Evolutionary conservation across 2,329 filamentous ascomycete species (phyloP), one percentile per base, ranked within the genome.

Genomic region (Tothia fuscella): DNA sequence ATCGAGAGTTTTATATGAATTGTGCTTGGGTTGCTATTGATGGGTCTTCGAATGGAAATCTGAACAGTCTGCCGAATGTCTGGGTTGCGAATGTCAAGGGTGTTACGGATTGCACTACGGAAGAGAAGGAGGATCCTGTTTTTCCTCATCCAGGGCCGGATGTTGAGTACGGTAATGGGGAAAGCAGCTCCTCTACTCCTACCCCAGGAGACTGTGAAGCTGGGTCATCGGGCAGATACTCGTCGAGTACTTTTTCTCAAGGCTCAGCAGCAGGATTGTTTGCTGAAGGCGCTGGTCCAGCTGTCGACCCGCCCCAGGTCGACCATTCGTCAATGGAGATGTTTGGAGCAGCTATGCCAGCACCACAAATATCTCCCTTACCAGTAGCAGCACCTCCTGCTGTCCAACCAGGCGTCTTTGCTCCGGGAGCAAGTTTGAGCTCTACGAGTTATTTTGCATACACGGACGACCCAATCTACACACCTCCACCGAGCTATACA

Each of bases 1-100:
- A 94, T 66, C 79, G 88, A 1, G 91, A 96, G 58, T 86, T 94
- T 71, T 95, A 96, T 71, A 93, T 93, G 87, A 91, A 94, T 71
- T 98, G 89, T 51, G 85, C 82, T 2, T 39, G 17, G 9, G 41
- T 43, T 0, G 76, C 83, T 0, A 60, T 93, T 37, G 72, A 68
- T 0, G 69, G 96, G 19, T 75, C 74, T 63, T 60, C 3, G 62
- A 63, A 17, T 58, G 72, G 66, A 2, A 73, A 73, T 49, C 70
- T 78, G 45, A 56, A 74, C 30, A 58, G 63, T 0, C 78, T 93
- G 13, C 85, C 86, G 0, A 67, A 78, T 44, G 80, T 93, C 74
- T 80, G 87, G 41, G 69, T 79, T 1, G 80, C 82, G 51, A 91
- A 91, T 61, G 63, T 87, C 46, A 58, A 53, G 34, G 53, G 46